These are phyloP conservation scores for Phoenix dactylifera DNA, from an alignment of 176 grass and related monocot species.

Conservation along the genomic window DNA sequence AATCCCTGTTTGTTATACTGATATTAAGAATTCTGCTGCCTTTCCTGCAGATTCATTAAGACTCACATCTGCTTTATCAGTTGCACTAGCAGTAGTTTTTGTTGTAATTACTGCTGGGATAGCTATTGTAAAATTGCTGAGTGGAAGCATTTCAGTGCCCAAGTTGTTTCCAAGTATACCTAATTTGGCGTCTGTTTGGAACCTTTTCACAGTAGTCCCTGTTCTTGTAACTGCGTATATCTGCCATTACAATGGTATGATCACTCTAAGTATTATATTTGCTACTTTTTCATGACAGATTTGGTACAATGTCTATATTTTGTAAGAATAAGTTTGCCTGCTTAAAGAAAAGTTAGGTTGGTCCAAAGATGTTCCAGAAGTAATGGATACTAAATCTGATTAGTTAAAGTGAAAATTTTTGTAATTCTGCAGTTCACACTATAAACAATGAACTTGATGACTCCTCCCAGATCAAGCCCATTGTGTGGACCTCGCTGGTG, in stretches of 20 bases:
- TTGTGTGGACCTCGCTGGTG: slow-evolving; percentile 52
- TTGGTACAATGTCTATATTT: too few species aligned
- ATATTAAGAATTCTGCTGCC: slow-evolving; percentile 14
- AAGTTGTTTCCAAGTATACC: slow-evolving; percentile 73
- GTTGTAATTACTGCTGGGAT: slow-evolving; percentile 92
- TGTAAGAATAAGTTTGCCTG: too few species aligned
- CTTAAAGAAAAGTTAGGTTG: too few species aligned
- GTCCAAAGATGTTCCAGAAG: too few species aligned
- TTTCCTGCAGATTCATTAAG: slow-evolving; percentile 76
- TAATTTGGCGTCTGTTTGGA: slow-evolving; percentile 78
- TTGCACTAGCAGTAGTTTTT: slow-evolving; percentile 73
- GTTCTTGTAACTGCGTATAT: slow-evolving; percentile 89
- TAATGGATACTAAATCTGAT: slow-evolving; percentile 2
- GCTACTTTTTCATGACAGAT: background rate
- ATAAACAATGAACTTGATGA: slow-evolving; percentile 82
- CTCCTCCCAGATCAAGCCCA: slow-evolving; percentile 72
- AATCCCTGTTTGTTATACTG: background rate
- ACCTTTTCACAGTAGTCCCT: slow-evolving; percentile 87
- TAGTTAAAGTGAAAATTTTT: slow-evolving; percentile 3
- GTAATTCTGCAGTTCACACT: slow-evolving; percentile 61
- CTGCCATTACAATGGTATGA: slow-evolving; percentile 91
- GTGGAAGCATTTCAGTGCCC: slow-evolving; percentile 66
- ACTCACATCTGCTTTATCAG: slow-evolving; percentile 84
- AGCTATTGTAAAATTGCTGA: slow-evolving; percentile 72
- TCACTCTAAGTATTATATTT: background rate